Conservation (phyloP, 139 green algal species). For the Tetradesmus lagerheimii region DNA sequence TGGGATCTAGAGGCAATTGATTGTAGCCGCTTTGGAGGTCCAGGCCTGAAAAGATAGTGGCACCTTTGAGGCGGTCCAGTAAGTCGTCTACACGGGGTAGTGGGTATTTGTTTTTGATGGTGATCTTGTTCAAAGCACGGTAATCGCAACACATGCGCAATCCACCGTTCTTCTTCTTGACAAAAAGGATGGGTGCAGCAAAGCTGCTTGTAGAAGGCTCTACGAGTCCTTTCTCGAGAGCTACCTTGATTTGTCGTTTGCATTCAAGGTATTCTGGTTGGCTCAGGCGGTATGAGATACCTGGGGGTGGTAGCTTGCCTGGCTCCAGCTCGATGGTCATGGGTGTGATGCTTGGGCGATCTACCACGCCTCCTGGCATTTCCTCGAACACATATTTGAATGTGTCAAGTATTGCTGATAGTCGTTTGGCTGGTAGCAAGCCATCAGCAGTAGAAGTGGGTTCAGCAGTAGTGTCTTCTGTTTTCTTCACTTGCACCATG, state of each 20-base stretch:
- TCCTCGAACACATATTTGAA: conserved; percentile 6
- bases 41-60: conserved; percentile 5
- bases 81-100: no score
- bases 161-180: conserved; percentile 68
- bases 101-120: conserved; percentile 69
- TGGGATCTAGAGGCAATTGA: conserved; percentile 11
- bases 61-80: conserved; percentile 48
- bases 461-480: neutral
- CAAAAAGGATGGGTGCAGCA: conserved; percentile 67
- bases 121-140: conserved; percentile 66
- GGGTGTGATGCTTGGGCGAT: neutral
- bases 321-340: conserved; percentile 1
- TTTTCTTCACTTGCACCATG: neutral
- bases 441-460: neutral
- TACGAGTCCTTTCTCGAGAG: conserved; percentile 13
- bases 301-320: conserved; percentile 11
- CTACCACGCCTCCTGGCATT: neutral
- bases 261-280: neutral
- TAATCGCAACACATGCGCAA: conserved; percentile 75
- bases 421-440: neutral
- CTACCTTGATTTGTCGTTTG: neutral
- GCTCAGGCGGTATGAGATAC: neutral
- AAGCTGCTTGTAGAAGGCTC: no score
- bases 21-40: no score
- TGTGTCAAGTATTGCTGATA: neutral